Base-by-base conservation (phyloP, 345 rosid genomes). In the Populus alba region DNA sequence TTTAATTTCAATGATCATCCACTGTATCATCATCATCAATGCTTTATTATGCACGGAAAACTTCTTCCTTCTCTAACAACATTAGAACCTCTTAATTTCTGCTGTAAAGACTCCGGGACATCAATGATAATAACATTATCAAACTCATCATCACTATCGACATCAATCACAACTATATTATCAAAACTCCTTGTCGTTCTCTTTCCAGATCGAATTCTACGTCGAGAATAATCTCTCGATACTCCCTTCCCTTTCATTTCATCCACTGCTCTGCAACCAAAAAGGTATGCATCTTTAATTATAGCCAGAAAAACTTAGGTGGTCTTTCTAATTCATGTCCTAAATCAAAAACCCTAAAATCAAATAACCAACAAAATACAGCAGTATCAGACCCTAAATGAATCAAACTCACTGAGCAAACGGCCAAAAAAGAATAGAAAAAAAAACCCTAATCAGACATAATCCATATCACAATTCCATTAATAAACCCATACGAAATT, bases 51-150 rank as follows among this genome's bases (percentile, higher is more conserved):
- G 16, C 78, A 78, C 71, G 87, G 79, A 43, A 83, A 78, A 27
- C 77, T 77, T 59, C 84, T 80, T 51, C 83, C 80, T 33, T 73
- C 78, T 76, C 83, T 53, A 20, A 78, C 73, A 33, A 80, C 84
- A 74, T 75, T 71, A 0, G 92, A 77, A 75, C 88, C 81, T 45
- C 77, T 82, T n/a, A 84, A 66, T 35, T 85, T 79, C 70, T 75
- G 78, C 76, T 81, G 83, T 1, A 75, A 72, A n/a, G 90, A 82
- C 84, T 91, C 90, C 0, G 92, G 91, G 49, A 51, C 88, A 84
- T 94, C 97, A 59, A 92, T 73, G 75, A 87, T 74, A 63, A 89
- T 84, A 55, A 90, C 97, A 74, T 84, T 84, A 78, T 90, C 91
- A 38, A 35, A 31, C 12, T 49, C 71, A 1, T 43, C 47, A 77